Percentiles rank a stretch among this genome's conserved stretches.
Evolutionary conservation across 306 rosid genomes (phyloP).

Genomic region (Sechiopsis laciniata): DNA sequence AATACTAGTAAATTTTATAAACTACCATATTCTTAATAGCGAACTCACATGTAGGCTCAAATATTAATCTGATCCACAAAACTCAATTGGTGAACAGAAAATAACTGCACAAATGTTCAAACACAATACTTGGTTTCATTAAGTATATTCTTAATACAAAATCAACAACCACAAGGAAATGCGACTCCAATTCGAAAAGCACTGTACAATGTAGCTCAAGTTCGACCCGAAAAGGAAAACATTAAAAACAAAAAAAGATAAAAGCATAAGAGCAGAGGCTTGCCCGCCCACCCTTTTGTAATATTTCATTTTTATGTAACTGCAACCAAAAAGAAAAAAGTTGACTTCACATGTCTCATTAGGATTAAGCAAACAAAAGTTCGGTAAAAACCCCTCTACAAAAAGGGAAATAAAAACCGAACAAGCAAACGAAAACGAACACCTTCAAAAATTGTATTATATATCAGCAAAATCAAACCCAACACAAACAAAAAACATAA

Average conservation of each 20-base stretch:
- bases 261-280: background rate
- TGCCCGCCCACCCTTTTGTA: background rate
- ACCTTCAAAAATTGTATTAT: background rate
- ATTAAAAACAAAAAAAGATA: background rate
- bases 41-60: background rate
- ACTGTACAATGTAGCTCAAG: background rate
- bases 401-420: background rate
- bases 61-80: background rate
- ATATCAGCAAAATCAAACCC: background rate
- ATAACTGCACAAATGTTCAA: background rate
- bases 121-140: background rate
- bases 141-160: background rate
- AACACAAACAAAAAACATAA: background rate
- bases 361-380: background rate
- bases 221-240: background rate
- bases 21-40: background rate
- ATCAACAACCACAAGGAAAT: background rate
- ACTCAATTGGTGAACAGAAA: background rate
- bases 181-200: background rate
- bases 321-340: too few relatives aligned
- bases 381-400: background rate
- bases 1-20: background rate
- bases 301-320: background rate
- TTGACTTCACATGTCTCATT: background rate
- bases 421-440: background rate